Evolutionary conservation across 2,329 filamentous ascomycete species (phyloP), one percentile per base, ranked within the genome.

Genomic region (Graphium sp.): DNA sequence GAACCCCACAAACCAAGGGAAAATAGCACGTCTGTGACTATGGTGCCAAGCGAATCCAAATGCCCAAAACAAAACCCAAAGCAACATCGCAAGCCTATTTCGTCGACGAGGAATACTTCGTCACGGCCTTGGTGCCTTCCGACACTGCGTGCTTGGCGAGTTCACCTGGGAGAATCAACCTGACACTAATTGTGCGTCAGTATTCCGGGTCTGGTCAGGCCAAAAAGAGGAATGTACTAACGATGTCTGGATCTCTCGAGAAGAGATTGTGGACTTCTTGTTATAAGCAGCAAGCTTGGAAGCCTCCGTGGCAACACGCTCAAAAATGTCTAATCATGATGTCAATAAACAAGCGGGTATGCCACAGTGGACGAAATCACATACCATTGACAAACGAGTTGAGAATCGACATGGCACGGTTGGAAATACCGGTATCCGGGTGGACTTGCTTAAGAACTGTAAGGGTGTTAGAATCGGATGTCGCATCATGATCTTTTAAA

Each of bases 211-310:
- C 7, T 9, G 6, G 21, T 26, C 8, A 10, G n/a, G 22, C 6
- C 9, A 7, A 3, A n/a, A 5, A 12, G 12, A 17, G 24, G 6
- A 7, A 14, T 10, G 21, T 18, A 61, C 68, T 41, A 58, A 74
- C 59, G 89, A 94, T 46, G 89, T 98, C 73, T 98, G 89, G 54
- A 98, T 98, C 66, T 98, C 89, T 52, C 89, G 80, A 43, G 89
- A 95, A 31, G 87, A 95, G 63, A 98, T 98, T 55, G 89, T 98
- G 29, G 87, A 95, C 74, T 98, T 98, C 80, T 95, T 98, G 79
- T 98, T 98, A 73, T 98, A 98, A 39, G 89, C 89, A 45, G 89
- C 89, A 37, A 98, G 78, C 78, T 98, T 98, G 55, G 83, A 93
- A 29, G 89, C 89, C 64, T 98, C 89, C 34, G 89, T 94, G 41